Conservation (phyloP, 2,329 filamentous ascomycete species). For the Mariannaea sp. region DNA sequence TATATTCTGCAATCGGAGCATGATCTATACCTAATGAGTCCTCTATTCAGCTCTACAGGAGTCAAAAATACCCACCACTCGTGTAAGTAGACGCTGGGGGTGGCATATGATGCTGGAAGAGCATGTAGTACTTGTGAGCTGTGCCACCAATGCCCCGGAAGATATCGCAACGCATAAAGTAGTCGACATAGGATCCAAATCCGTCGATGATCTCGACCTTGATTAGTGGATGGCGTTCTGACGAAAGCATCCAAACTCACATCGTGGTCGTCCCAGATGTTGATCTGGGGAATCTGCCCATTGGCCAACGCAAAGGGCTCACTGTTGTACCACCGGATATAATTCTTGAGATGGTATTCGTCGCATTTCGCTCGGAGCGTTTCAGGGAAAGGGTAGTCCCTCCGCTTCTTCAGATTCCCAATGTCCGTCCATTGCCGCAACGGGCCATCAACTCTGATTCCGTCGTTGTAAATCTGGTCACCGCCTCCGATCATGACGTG, state of each 20-base stretch:
- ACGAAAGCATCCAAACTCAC: conserved; percentile 50
- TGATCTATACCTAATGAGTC: conserved; percentile 31
- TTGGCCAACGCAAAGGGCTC: conserved; percentile 86
- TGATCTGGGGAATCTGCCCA: conserved; percentile 92
- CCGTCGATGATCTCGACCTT: conserved; percentile 78
- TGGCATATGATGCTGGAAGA: conserved; percentile 93
- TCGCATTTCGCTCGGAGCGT: conserved; percentile 84
- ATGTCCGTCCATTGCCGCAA: conserved; percentile 83
- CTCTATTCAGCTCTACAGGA: background rate
- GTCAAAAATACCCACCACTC: conserved; percentile 24
- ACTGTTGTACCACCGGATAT: conserved; percentile 80
- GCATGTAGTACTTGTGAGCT: conserved; percentile 97
- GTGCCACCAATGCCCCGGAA: conserved; percentile 91
- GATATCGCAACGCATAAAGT: conserved; percentile 91
- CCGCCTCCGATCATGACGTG: conserved; percentile 96
- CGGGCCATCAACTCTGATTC: conserved; percentile 83
- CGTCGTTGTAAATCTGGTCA: conserved; percentile 96
- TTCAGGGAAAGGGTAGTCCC: conserved; percentile 76
- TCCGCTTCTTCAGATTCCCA: conserved; percentile 80
- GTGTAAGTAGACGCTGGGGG: conserved; percentile 87
- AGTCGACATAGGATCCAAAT: conserved; percentile 90
- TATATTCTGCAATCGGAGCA: conserved; percentile 31
- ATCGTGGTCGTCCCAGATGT: conserved; percentile 98
- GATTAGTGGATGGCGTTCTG: conserved; percentile 42
- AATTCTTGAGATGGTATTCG: conserved; percentile 88